Evolutionary conservation across 768 basidiomycete species (phyloP).

Genomic region (Naganishia kalamii): DNA sequence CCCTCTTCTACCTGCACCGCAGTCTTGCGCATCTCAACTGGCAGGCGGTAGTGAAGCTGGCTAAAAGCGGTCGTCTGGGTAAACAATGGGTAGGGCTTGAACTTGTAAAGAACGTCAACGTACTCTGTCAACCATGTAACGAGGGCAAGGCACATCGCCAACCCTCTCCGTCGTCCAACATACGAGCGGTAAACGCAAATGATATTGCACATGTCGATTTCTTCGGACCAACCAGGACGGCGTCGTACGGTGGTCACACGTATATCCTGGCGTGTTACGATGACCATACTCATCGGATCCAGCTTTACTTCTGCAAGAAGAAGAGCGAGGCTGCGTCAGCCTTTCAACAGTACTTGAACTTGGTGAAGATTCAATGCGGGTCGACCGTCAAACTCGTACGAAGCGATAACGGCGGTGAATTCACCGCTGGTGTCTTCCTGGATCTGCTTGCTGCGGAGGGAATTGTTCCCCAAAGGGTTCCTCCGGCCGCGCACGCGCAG

Average conservation of each 20-base stretch:
- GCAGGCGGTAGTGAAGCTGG: background rate
- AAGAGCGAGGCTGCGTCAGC: constrained; percentile 23
- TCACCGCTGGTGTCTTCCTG: constrained; percentile 14
- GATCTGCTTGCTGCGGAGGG: background rate
- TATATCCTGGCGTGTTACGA: constrained; percentile 25
- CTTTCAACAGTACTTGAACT: constrained; percentile 7
- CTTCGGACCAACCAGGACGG: background rate
- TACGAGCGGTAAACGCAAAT: background rate
- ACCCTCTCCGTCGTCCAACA: background rate
- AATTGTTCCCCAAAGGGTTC: constrained; percentile 4
- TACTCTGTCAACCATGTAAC: background rate
- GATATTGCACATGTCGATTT: background rate
- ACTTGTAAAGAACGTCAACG: background rate
- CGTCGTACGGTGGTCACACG: background rate
- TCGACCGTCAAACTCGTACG: no score
- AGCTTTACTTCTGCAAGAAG: constrained; percentile 17
- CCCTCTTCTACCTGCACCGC: background rate
- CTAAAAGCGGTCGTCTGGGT: background rate
- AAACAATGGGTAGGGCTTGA: background rate
- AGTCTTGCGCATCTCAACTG: background rate
- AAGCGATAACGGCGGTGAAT: constrained; percentile 30
- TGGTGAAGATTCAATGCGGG: constrained; percentile 20
- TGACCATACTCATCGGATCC: constrained; percentile 15
- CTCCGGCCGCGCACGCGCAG: constrained; percentile 25
- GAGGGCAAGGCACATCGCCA: background rate